Evolutionary conservation across 768 basidiomycete genomes (phyloP), one percentile per base, ranked within the genome.

Genomic region (Symmetrospora coprosmae): DNA sequence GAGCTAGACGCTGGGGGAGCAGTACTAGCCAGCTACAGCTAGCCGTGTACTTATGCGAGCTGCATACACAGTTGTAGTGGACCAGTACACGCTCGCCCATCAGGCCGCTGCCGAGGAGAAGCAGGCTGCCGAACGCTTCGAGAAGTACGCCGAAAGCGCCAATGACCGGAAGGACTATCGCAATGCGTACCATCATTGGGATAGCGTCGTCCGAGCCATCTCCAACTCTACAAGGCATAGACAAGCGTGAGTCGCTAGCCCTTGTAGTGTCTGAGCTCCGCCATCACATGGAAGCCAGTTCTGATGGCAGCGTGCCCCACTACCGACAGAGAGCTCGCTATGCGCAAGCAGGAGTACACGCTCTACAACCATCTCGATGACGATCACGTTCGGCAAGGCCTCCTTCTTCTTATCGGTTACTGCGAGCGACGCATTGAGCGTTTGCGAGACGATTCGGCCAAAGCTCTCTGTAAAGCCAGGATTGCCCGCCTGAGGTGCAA

Each of bases 321-420:
- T n/a, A 38, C 37, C 37, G 13, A 50, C 33, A 50, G 49, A 6
- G 49, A 50, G 5, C 28, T 50, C 4, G 13, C 7, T 3, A 17
- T 50, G 14, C 49, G 49, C 49, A 50, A 50, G 23, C 31, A 50
- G 31, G 49, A 50, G 5, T 50, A 50, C n/a, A 21, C 49, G 9
- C 30, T 50, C 3, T 50, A 50, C 49, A 50, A 50, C 25, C 49
- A 50, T 19, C 33, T 50, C 14, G 49, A 50, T 19, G 28, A 30
- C 38, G 49, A 33, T 3, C 33, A 50, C 31, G 49, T 34, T 16
- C 49, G 49, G 33, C 17, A 31, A 35, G 49, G 49, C 25, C 30
- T 50, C 6, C 38, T 50, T 35, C 33, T 34, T 30, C 49, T 50
- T 21, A 50, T 50, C 8, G 8, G 38, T 13, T 50, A 50, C 49